A percentile compares a stretch with the other conserved stretches of the same genome.
Evolutionary conservation across 345 rosid species (phyloP).

Genomic region (Triadica sebifera): DNA sequence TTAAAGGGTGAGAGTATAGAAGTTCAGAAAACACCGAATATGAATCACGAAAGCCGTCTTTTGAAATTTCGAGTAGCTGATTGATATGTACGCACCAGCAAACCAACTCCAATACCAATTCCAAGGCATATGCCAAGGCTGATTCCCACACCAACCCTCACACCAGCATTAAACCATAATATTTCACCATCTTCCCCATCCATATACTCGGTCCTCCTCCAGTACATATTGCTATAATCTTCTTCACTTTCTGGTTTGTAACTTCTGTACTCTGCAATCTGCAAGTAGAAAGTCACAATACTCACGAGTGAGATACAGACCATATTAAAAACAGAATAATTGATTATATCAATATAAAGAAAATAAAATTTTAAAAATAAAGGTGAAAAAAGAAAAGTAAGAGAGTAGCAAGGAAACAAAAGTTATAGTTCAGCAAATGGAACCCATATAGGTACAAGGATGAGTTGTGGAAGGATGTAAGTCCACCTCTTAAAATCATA

Average conservation of each 20-base stretch:
- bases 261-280: conserved; percentile 52
- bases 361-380: background rate
- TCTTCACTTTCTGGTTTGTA: conserved; percentile 58
- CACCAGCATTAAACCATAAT: conserved; percentile 96
- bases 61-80: conserved; percentile 72
- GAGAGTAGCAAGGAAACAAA: background rate
- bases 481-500: background rate
- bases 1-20: background rate
- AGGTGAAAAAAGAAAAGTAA: background rate
- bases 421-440: background rate
- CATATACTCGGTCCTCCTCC: conserved; percentile 59
- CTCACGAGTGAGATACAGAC: background rate
- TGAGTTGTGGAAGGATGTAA: background rate
- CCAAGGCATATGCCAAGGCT: conserved; percentile 94
- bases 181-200: conserved; percentile 86
- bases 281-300: conserved; percentile 15
- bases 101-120: conserved; percentile 85
- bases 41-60: conserved; percentile 45
- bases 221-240: conserved; percentile 59
- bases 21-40: background rate
- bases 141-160: conserved; percentile 92
- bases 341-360: background rate
- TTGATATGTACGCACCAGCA: conserved; percentile 76
- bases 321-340: background rate
- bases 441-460: background rate